Conservation (phyloP, 1,139 yeast genomes). For the Candida buenavistaensis region DNA sequence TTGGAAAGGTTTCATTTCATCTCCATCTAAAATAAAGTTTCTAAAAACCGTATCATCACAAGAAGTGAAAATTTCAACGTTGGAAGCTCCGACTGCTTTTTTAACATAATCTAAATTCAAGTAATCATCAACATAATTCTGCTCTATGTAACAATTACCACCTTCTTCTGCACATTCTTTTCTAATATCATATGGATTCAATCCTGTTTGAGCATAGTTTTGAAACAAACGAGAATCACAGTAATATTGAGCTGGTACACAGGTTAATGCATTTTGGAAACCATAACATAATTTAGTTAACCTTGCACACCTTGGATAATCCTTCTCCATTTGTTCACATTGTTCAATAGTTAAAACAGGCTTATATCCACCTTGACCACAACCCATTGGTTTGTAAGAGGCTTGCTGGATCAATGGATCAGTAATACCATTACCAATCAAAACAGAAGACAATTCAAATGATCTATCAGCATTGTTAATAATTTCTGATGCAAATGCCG, state of each 20-base stretch:
- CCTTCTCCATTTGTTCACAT: constrained; percentile 54
- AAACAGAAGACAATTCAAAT: constrained; percentile 66
- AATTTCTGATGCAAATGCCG: constrained; percentile 75
- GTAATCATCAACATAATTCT: constrained; percentile 34
- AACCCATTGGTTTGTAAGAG: constrained; percentile 79
- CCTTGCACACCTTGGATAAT: constrained; percentile 74
- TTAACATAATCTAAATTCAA: constrained; percentile 44
- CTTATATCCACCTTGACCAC: constrained; percentile 78
- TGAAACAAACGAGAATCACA: constrained; percentile 36
- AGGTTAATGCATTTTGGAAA: constrained; percentile 74
- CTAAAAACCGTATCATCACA: constrained; percentile 85
- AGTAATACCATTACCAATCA: constrained; percentile 85
- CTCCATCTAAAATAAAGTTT: constrained; percentile 63
- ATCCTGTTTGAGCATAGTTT: constrained; percentile 47
- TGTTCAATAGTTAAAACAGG: constrained; percentile 61
- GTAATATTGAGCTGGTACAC: constrained; percentile 85
- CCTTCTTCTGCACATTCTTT: constrained; percentile 73
- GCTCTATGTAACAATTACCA: constrained; percentile 57
- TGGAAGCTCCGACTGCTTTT: constrained; percentile 79
- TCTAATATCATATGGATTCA: constrained; percentile 92
- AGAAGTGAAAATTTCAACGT: constrained; percentile 77
- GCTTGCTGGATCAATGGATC: constrained; percentile 71
- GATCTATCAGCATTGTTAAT: constrained; percentile 61
- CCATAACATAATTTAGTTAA: constrained; percentile 81
- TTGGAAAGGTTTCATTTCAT: constrained; percentile 84